Base-by-base conservation (phyloP, 1,139 yeast species). In the Lodderomyces parapsilosis region DNA sequence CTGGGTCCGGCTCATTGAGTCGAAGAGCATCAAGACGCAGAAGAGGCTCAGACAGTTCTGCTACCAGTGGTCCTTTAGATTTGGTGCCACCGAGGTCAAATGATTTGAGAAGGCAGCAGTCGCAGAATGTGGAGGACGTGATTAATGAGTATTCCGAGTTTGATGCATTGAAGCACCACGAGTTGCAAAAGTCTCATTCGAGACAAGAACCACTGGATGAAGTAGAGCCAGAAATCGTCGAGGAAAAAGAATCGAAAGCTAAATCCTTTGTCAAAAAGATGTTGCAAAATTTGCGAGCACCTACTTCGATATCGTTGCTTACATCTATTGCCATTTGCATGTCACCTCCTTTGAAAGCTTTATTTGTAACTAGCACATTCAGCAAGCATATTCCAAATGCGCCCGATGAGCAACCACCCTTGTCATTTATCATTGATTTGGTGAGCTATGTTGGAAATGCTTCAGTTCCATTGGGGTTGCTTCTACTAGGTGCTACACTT, bases 311-410 rank as follows among this genome's bases (percentile, higher is more conserved):
- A 36, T 69, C 91, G 1, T 76, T 88, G 36, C 70, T 89, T 2
- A 38, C 79, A 0, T 74, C 93, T 1, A 62, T 91, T 39, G 68
- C 74, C 2, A 68, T 87, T 19, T 81, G 94, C 13, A 86, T 91
- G 86, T 74, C 93, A 11, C 96, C 96, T 1, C 91, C 96, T 70
- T 70, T 89, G 11, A 85, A 86, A 55, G 88, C 94, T 1, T 70
- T 90, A 25, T 91, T 91, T 59, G 89, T 86, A 5, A 43, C 48
- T 6, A 45, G 62, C 2, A 60, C 61, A 42, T 46, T 49, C 25
- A 30, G 33, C 33, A 30, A 30, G 10, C 51, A 63, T 40, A 59
- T 68, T 5, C 83, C 76, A 2, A 59, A 74, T 43, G 97, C 97
- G 0, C 97, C 98, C 0, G 98, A 91, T 62, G 72, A 74, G 4